Conservation (phyloP, 2,329 filamentous ascomycete genomes). For the Exophiala oligosperma region DNA sequence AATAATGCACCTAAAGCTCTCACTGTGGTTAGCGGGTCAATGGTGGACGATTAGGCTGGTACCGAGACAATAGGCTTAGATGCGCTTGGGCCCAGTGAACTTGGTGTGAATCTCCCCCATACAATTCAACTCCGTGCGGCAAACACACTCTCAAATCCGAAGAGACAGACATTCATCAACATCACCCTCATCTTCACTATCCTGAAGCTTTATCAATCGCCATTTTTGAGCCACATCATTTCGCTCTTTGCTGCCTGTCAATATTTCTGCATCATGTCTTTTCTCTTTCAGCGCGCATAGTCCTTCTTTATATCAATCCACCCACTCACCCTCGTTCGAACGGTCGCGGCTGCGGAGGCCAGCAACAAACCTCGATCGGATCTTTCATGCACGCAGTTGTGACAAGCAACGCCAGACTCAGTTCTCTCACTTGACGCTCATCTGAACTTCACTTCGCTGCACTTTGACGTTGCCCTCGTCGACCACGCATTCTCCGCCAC, state of each 20-base stretch:
- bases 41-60: too few species aligned
- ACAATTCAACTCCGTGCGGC: too few species aligned
- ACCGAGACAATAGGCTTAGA: too few species aligned
- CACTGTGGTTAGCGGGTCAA: too few species aligned
- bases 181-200: neutral
- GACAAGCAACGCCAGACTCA: neutral
- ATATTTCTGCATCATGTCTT: neutral
- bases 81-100: too few species aligned
- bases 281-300: slow-evolving; percentile 1
- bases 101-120: too few species aligned
- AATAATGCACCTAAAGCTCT: neutral
- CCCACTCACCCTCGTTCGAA: slow-evolving; percentile 2
- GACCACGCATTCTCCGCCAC: neutral
- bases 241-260: neutral
- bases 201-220: neutral
- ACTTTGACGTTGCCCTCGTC: slow-evolving; percentile 1
- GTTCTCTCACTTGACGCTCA: neutral
- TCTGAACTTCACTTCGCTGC: neutral
- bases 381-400: neutral
- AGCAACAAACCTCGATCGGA: slow-evolving; percentile 8
- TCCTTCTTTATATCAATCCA: neutral
- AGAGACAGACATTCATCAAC: neutral
- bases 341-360: slow-evolving; percentile 23
- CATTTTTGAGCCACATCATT: neutral
- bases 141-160: neutral